Percentiles rank a stretch among this genome's conserved stretches.
Conservation (phyloP, 1,284 basidiomycete species). For the Moesziomyces parantarcticus region DNA sequence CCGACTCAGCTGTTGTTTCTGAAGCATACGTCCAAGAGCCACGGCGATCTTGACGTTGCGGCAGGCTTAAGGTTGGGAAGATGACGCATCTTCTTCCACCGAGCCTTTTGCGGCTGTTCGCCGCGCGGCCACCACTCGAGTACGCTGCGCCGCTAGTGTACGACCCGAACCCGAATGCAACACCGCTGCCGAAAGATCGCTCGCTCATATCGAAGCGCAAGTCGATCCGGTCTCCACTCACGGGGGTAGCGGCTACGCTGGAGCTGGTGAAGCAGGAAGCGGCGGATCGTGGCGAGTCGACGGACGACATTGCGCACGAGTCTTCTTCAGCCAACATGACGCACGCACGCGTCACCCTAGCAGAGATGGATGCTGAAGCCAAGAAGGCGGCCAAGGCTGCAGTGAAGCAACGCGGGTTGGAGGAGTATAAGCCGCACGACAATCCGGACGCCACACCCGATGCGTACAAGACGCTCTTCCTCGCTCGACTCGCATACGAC, state of each 20-base stretch:
- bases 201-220: conserved; percentile 25
- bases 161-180: conserved; percentile 50
- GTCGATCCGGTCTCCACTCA: conserved; percentile 38
- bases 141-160: conserved; percentile 42
- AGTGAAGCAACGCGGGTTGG: conserved; percentile 20
- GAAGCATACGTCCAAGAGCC: too few species aligned
- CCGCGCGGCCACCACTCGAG: conserved; percentile 57
- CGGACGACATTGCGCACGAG: conserved; percentile 53
- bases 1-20: too few species aligned
- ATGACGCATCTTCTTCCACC: conserved; percentile 67
- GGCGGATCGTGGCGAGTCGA: conserved; percentile 57
- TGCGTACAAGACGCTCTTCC: conserved; percentile 98
- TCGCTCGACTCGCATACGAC: conserved; percentile 86
- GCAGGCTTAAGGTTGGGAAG: not conserved
- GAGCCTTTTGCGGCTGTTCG: conserved; percentile 63
- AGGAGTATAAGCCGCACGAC: conserved; percentile 81
- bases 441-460: conserved; percentile 95
- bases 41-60: too few species aligned
- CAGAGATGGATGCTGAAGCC: conserved; percentile 53
- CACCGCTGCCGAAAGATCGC: conserved; percentile 29
- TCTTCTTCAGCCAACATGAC: conserved; percentile 23
- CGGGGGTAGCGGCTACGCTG: conserved; percentile 58
- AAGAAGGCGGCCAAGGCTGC: conserved; percentile 23
- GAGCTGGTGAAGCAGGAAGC: conserved; percentile 59
- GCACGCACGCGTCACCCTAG: conserved; percentile 46